Evolutionary conservation across 352 stramenopile species (phyloP).

Genomic region (Hyaloperonospora arabidopsidis): DNA sequence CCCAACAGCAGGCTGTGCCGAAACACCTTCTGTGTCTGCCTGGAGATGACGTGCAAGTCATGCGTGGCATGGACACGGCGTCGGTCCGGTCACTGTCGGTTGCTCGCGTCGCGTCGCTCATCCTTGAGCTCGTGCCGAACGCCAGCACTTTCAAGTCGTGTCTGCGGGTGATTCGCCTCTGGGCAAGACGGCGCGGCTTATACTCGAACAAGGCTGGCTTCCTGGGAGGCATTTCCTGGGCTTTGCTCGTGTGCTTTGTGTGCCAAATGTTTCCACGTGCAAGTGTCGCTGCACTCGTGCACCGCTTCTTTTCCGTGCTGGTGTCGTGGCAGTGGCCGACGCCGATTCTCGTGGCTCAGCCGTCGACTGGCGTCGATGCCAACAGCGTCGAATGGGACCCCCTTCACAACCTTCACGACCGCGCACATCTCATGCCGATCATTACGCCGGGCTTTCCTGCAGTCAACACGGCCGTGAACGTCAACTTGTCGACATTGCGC

Average conservation of each 20-base stretch:
- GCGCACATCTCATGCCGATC: constrained; percentile 80
- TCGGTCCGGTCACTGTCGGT: constrained; percentile 76
- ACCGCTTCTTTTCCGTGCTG: constrained; percentile 77
- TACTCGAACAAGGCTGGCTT: constrained; percentile 84
- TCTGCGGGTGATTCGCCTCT: constrained; percentile 67
- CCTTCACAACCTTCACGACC: constrained; percentile 65
- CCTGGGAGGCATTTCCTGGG: constrained; percentile 78
- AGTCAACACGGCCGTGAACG: constrained; percentile 80
- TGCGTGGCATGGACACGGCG: constrained; percentile 60
- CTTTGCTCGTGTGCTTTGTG: constrained; percentile 77
- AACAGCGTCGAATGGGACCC: constrained; percentile 67
- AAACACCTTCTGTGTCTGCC: constrained; percentile 60
- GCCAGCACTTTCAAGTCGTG: constrained; percentile 57
- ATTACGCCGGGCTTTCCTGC: constrained; percentile 78
- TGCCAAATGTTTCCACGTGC: constrained; percentile 84
- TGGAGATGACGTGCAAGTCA: constrained; percentile 59
- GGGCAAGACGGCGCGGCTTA: constrained; percentile 63
- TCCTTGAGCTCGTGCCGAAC: constrained; percentile 77
- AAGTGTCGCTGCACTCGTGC: constrained; percentile 56
- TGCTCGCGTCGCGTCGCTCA: constrained; percentile 66
- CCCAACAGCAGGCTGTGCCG: constrained; percentile 46
- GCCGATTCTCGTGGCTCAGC: constrained; percentile 65
- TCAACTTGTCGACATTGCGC: constrained; percentile 65
- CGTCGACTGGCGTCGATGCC: constrained; percentile 29
- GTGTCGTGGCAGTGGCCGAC: constrained; percentile 77